Conservation (phyloP, 2,329 filamentous ascomycete genomes). For the Fusarium foetens region DNA sequence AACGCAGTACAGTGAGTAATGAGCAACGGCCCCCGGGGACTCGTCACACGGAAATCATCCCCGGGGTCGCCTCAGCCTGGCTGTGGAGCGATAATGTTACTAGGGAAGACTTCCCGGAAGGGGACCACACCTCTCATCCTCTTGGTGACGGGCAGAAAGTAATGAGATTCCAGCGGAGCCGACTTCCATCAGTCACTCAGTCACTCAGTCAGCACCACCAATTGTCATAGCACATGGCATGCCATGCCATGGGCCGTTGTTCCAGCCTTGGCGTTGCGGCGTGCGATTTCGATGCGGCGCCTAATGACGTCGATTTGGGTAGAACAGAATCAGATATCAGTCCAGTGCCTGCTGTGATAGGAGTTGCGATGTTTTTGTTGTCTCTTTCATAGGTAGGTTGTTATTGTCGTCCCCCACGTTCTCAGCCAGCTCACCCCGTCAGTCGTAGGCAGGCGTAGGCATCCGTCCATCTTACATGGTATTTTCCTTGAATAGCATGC, state of each 20-base stretch:
- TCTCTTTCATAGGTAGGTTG: constrained; percentile 23
- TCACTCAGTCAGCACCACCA: constrained; percentile 24
- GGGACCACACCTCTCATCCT: constrained; percentile 30
- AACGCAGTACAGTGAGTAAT: constrained; percentile 26
- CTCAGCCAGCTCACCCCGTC: constrained; percentile 20
- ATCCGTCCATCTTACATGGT: constrained; percentile 7
- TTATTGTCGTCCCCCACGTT: constrained; percentile 20
- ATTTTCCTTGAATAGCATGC: constrained; percentile 18
- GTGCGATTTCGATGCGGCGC: constrained; percentile 9
- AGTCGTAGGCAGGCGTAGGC: constrained; percentile 9
- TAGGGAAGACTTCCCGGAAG: constrained; percentile 32
- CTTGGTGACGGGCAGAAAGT: constrained; percentile 23
- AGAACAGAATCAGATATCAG: constrained; percentile 29
- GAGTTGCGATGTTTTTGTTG: constrained; percentile 29
- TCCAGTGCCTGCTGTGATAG: constrained; percentile 35
- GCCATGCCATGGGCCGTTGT: constrained; percentile 31
- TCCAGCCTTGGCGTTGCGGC: constrained; percentile 37
- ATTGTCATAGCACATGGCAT: constrained; percentile 37
- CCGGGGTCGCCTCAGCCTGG: constrained; percentile 41
- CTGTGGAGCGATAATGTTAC: constrained; percentile 36
- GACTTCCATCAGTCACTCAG: constrained; percentile 3
- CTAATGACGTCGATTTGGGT: constrained; percentile 43
- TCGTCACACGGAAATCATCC: constrained; percentile 45
- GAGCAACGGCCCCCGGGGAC: constrained; percentile 33
- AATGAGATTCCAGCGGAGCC: constrained; percentile 29